Conservation (phyloP, 225 moss, liverwort and hornwort genomes). For the Lunularia cruciata region DNA sequence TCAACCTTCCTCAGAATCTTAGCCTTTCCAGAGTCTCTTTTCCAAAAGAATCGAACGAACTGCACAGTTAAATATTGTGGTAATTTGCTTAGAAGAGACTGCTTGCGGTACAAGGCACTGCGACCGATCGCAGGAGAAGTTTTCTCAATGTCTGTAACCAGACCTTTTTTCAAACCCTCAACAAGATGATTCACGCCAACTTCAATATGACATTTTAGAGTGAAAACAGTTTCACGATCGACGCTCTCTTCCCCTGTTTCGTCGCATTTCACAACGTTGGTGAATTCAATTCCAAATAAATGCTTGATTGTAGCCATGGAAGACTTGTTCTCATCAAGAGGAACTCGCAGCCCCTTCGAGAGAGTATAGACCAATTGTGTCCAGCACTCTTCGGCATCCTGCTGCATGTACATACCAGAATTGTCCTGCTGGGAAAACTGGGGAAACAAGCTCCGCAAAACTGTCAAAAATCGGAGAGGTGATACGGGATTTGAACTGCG, state of each 20-base stretch:
- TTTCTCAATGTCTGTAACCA: conserved; percentile 92
- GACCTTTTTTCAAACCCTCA: conserved; percentile 86
- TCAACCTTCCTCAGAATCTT: conserved; percentile 94
- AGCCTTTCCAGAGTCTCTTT: conserved; percentile 71
- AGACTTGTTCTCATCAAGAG: conserved; percentile 30
- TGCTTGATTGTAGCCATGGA: conserved; percentile 56
- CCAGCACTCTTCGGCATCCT: conserved; percentile 99
- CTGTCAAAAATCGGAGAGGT: conserved; percentile 61
- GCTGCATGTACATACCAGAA: conserved; percentile 80
- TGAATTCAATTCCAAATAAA: conserved; percentile 82
- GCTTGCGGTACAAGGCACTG: conserved; percentile 56
- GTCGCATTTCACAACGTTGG: conserved; percentile 68
- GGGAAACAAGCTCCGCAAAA: conserved; percentile 79
- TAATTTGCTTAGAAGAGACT: conserved; percentile 39
- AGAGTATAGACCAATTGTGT: conserved; percentile 86
- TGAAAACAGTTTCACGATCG: conserved; percentile 76
- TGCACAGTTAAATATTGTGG: conserved; percentile 56
- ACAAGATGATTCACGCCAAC: conserved; percentile 91
- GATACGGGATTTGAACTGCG: conserved; percentile 68
- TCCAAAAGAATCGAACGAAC: conserved; percentile 82
- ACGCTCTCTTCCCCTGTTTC: conserved; percentile 82
- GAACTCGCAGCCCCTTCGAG: conserved; percentile 65
- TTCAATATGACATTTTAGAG: conserved; percentile 93
- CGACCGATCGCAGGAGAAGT: conserved; percentile 71
- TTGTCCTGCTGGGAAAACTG: conserved; percentile 89